phyloP scores from a whole-genome alignment of 306 rosid genomes.

The Citrullus amarus region DNA sequence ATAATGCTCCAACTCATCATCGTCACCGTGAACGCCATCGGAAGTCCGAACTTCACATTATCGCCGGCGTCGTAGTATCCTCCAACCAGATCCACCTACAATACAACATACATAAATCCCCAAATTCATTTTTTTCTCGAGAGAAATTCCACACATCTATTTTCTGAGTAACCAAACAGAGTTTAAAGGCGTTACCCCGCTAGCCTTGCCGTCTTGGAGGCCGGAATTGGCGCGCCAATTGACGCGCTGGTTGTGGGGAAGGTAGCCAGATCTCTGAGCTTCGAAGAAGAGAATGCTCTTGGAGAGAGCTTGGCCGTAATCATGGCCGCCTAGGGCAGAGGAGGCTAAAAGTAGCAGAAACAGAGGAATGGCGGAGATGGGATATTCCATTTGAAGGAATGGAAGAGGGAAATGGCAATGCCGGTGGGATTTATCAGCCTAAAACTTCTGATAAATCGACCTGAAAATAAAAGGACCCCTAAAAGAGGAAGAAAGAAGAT shows the following conservation, averaged over 20 bases:
- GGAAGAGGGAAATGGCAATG: background rate
- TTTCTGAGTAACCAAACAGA: background rate
- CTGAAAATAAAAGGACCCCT: background rate
- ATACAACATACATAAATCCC: background rate
- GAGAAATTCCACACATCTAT: background rate
- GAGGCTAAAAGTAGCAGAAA: conserved; percentile 28
- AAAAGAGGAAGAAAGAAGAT: background rate
- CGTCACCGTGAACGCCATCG: conserved; percentile 94
- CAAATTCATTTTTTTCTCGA: background rate
- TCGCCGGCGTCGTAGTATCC: conserved; percentile 99
- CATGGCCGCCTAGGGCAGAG: conserved; percentile 48
- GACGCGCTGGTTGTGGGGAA: conserved; percentile 75
- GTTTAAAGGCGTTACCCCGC: conserved; percentile 41
- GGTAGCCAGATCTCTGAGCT: conserved; percentile 96
- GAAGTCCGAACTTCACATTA: conserved; percentile 93
- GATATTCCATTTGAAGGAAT: conserved; percentile 5
- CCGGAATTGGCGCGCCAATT: conserved; percentile 88
- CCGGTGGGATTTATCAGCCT: background rate
- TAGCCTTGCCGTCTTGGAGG: conserved; percentile 76
- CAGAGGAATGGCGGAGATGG: conserved; percentile 24
- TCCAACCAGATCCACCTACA: conserved; percentile 87
- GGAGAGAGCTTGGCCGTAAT: conserved; percentile 81
- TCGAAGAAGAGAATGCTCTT: conserved; percentile 94
- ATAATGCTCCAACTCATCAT: conserved; percentile 96
- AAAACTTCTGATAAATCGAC: background rate